Percentiles rank a stretch among this genome's conserved stretches.
phyloP scores from a whole-genome alignment of 2,329 filamentous ascomycete species.

The Blumeria hordei region DNA sequence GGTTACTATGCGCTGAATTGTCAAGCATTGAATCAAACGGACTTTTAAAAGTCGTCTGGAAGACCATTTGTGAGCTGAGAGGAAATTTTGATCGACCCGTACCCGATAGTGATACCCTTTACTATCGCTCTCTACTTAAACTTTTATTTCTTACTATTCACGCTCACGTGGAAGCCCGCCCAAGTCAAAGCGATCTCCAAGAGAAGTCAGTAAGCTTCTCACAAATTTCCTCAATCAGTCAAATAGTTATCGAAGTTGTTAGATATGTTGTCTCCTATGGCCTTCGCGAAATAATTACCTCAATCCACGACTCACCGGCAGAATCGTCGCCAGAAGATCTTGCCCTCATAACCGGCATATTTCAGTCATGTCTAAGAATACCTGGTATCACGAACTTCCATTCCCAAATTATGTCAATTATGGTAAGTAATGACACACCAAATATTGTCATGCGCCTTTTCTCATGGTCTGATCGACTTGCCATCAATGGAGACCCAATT shows the following conservation, averaged over 20 bases:
- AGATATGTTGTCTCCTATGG: conserved; percentile 57
- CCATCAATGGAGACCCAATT: conserved; percentile 56
- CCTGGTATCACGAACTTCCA: conserved; percentile 51
- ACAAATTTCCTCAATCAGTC: conserved; percentile 15
- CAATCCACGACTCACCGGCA: conserved; percentile 52
- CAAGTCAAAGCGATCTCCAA: conserved; percentile 7
- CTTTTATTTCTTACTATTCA: conserved; percentile 65
- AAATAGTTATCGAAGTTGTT: conserved; percentile 41
- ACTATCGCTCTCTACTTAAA: conserved; percentile 66
- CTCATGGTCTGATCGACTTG: conserved; percentile 75
- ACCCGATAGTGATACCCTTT: conserved; percentile 31
- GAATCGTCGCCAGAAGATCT: conserved; percentile 56
- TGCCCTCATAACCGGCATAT: conserved; percentile 61
- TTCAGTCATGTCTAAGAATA: conserved; percentile 63
- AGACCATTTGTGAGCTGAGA: conserved; percentile 27
- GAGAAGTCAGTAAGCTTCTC: conserved; percentile 6
- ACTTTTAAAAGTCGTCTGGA: conserved; percentile 34
- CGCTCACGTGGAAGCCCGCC: conserved; percentile 23
- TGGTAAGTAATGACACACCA: conserved; percentile 46
- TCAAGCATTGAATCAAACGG: conserved; percentile 25
- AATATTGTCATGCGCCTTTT: conserved; percentile 71
- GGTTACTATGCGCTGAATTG: conserved; percentile 35
- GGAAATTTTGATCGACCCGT: conserved; percentile 35
- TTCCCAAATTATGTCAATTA: conserved; percentile 43
- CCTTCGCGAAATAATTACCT: conserved; percentile 56